A percentile compares a stretch with the other conserved stretches of the same genome.
phyloP scores from a whole-genome alignment of 1,284 basidiomycete genomes.

The Pulveroboletus sp. region DNA sequence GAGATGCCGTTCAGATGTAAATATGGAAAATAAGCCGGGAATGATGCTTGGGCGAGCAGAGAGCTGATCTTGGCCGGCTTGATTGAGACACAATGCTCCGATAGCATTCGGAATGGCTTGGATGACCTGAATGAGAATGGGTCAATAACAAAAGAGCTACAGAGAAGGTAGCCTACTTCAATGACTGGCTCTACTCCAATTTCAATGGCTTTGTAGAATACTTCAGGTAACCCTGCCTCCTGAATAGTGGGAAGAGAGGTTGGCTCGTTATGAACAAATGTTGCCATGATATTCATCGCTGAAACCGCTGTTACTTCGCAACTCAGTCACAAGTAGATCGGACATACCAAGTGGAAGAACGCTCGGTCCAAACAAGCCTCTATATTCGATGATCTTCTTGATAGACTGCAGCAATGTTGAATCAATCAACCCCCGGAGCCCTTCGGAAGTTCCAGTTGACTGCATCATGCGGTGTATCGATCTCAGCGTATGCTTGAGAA shows the following conservation, averaged over 20 bases:
- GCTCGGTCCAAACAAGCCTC: conserved; percentile 83
- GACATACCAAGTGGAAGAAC: conserved; percentile 76
- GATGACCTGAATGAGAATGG: conserved; percentile 61
- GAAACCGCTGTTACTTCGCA: conserved; percentile 12
- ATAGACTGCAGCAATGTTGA: conserved; percentile 84
- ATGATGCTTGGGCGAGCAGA: conserved; percentile 78
- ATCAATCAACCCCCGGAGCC: conserved; percentile 93
- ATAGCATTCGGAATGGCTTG: conserved; percentile 95
- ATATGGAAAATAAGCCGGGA: conserved; percentile 81
- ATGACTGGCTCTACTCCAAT: conserved; percentile 83
- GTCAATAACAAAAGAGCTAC: conserved; percentile 1
- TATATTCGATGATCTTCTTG: conserved; percentile 85
- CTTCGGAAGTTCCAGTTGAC: conserved; percentile 90
- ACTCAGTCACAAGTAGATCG: not conserved
- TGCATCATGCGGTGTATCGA: conserved; percentile 98
- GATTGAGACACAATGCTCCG: conserved; percentile 94
- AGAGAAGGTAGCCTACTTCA: conserved; percentile 56
- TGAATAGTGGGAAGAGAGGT: conserved; percentile 93
- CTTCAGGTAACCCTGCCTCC: conserved; percentile 87
- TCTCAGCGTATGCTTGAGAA: conserved; percentile 89
- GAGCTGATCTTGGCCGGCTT: conserved; percentile 84
- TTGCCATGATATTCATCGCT: conserved; percentile 97
- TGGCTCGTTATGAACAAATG: conserved; percentile 98
- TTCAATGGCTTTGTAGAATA: conserved; percentile 87
- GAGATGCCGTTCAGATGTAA: conserved; percentile 83